Conservation (phyloP, 2,329 filamentous ascomycete species). For the Fusarium praegraminearum region DNA sequence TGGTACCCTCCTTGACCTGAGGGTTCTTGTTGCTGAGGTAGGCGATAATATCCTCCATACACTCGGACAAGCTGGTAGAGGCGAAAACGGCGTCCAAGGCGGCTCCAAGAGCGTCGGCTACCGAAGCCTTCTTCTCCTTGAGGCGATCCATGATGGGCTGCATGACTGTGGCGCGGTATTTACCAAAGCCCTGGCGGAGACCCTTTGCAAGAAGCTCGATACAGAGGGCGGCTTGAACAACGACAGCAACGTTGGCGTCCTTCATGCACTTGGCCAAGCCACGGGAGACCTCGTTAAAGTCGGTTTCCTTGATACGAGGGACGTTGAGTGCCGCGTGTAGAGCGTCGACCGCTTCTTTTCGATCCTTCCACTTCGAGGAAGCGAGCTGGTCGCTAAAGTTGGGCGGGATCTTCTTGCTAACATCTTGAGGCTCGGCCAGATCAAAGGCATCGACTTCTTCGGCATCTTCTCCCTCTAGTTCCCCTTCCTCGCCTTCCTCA, state of each 20-base stretch:
- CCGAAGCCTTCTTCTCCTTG: constrained; percentile 95
- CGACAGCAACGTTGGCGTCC: constrained; percentile 95
- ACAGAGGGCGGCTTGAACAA: constrained; percentile 92
- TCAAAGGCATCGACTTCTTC: constrained; percentile 83
- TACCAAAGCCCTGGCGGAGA: constrained; percentile 80
- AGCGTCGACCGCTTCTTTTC: constrained; percentile 92
- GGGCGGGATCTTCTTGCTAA: constrained; percentile 82
- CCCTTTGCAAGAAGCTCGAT: constrained; percentile 91
- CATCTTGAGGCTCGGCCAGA: constrained; percentile 87
- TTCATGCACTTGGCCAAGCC: constrained; percentile 97
- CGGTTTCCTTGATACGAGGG: constrained; percentile 90
- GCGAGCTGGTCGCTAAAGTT: constrained; percentile 86
- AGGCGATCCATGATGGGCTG: constrained; percentile 92
- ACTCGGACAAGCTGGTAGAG: constrained; percentile 81
- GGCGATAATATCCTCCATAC: constrained; percentile 88
- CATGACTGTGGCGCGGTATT: constrained; percentile 84
- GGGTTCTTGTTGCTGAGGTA: constrained; percentile 95
- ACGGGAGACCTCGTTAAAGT: constrained; percentile 85
- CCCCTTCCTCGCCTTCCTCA: constrained; percentile 68
- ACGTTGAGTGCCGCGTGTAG: constrained; percentile 82
- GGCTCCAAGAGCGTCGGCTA: constrained; percentile 87
- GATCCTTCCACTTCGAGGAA: constrained; percentile 98
- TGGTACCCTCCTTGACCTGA: constrained; percentile 94
- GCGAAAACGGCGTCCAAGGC: constrained; percentile 80
- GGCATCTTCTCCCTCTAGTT: constrained; percentile 63